Base-by-base conservation (phyloP, 805 yeast genomes). In the Kazachstania kunashirensis region DNA sequence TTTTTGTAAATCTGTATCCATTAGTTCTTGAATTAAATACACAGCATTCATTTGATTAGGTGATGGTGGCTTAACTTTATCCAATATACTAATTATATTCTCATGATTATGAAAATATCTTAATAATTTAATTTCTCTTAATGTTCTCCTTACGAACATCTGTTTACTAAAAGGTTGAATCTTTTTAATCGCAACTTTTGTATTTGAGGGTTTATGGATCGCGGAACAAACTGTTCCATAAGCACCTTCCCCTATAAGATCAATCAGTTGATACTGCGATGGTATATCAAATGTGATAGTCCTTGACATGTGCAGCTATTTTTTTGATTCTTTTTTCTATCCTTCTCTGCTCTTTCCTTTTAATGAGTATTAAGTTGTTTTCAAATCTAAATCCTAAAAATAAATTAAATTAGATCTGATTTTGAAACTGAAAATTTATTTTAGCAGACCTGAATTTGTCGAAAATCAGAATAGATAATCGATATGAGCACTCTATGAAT, bases 201-300 rank as follows among this genome's bases (percentile, higher is more conserved):
- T 67, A 14, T 71, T 68, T 1, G 82, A 66, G 10, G 79, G 77
- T 40, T 66, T 66, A 47, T 79, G 84, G 9, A 67, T 55, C 0
- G 86, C 92, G 4, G 76, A 68, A 32, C 82, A 79, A 5, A 83
- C 94, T 2, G 80, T 70, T 0, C 94, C 92, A 47, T 83, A 83
- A 0, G 92, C 86, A 1, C 94, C 94, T 54, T 79, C 84, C 4
- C 94, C 94, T 5, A 83, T 62, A 4, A 79, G 63, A 40, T 73
- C 75, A 14, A 65, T 62, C 6, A 81, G 69, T 41, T 73, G 73
- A 52, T 75, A 82, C 45, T 72, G 74, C 32, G 72, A 68, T 3
- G 79, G 73, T 12, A 81, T 71, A 47, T 78, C 78, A 59, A 79
- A 81, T 2, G 76, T 69, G 38, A 70, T 68, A 31, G 72, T 70